Conservation (phyloP, 169 alveolate species). For the Eimeria acervulina region DNA sequence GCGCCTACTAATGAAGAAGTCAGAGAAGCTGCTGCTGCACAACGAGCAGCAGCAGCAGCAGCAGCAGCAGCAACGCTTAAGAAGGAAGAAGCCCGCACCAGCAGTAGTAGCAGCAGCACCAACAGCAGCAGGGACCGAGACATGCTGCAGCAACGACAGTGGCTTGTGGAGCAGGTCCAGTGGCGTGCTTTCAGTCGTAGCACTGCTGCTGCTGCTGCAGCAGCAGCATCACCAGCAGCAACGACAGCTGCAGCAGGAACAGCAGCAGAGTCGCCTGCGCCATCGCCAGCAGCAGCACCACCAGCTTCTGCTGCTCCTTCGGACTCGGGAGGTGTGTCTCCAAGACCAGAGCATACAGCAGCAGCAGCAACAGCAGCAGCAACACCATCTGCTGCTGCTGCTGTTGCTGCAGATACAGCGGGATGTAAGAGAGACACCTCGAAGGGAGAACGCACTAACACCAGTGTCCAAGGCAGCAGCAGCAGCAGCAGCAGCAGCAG, state of each 20-base stretch:
- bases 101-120: background rate
- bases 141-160: slow-evolving; percentile 39
- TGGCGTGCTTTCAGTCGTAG: slow-evolving; percentile 10
- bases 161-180: slow-evolving; percentile 57
- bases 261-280: background rate
- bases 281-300: background rate
- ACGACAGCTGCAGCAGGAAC: too few species aligned
- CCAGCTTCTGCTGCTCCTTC: too few species aligned
- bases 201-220: slow-evolving; percentile 14
- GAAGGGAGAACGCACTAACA: background rate
- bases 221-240: background rate
- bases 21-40: slow-evolving; percentile 47
- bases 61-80: slow-evolving; percentile 32
- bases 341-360: too few species aligned
- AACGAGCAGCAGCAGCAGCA: background rate
- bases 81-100: background rate
- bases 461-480: background rate
- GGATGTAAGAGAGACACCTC: background rate
- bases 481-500: background rate
- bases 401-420: slow-evolving; percentile 32
- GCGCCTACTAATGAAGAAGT: slow-evolving; percentile 5
- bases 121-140: slow-evolving; percentile 30
- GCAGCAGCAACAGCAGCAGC: too few species aligned
- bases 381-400: slow-evolving; percentile 11
- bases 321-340: too few species aligned